Evolutionary conservation across 2,329 filamentous ascomycete genomes (phyloP).

Genomic region (Aspergillus calidoustus): DNA sequence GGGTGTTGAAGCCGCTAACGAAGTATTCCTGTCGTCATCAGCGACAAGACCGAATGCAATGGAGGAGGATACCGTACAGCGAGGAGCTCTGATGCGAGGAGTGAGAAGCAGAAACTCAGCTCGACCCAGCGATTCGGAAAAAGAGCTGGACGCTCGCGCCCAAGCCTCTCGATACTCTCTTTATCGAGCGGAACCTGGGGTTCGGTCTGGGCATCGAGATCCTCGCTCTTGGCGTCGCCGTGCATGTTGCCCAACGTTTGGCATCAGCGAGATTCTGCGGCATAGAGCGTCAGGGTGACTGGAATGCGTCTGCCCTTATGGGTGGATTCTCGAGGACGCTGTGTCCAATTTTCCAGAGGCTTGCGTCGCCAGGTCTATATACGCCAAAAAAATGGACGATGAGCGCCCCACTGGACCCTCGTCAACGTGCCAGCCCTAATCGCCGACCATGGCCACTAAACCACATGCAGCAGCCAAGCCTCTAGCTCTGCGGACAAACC

Average conservation of each 20-base stretch:
- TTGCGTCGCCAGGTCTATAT: constrained; percentile 3
- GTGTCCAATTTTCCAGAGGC: constrained; percentile 3
- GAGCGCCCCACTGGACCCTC: not conserved
- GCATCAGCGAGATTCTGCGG: no score
- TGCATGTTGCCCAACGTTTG: not conserved
- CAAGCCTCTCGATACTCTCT: not conserved
- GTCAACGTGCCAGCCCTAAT: not conserved
- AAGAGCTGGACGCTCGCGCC: constrained; percentile 1
- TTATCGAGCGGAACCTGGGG: not conserved
- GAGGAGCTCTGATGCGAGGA: not conserved
- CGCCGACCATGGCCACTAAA: not conserved
- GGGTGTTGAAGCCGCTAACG: constrained; percentile 14
- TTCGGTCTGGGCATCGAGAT: not conserved
- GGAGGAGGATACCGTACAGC: not conserved
- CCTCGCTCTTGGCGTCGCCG: not conserved
- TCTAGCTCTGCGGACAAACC: constrained; percentile 2
- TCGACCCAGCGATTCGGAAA: constrained; percentile 8
- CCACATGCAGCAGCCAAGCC: constrained; percentile 1
- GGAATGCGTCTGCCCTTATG: not conserved
- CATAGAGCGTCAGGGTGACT: not conserved
- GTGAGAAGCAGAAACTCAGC: constrained; percentile 4
- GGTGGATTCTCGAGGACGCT: not conserved
- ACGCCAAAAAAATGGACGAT: not conserved
- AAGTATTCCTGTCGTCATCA: constrained; percentile 5
- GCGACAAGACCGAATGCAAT: not conserved